Evolutionary conservation across 2,329 filamentous ascomycete genomes (phyloP).

Genomic region (Cordyceps farinosa): DNA sequence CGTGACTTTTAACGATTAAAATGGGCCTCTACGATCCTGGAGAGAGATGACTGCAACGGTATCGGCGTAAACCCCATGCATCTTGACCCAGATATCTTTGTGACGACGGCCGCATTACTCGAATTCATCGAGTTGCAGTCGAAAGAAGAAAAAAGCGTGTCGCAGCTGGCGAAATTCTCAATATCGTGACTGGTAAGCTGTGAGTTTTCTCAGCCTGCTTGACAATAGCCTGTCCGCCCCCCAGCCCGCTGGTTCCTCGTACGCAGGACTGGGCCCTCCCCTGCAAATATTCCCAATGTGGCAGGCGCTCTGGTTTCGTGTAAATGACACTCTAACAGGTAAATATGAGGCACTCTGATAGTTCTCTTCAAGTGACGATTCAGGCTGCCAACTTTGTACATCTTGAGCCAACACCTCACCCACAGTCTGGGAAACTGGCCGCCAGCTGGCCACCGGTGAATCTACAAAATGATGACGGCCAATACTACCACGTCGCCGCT

Average conservation of each 20-base stretch:
- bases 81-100: not conserved
- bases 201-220: not conserved
- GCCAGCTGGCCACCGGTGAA: not conserved
- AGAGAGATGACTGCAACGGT: conserved; percentile 17
- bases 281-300: not conserved
- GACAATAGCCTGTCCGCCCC: not conserved
- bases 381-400: not conserved
- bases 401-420: not conserved
- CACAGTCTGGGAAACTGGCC: not conserved
- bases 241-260: not conserved
- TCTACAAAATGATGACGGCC: not conserved
- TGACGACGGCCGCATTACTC: not conserved
- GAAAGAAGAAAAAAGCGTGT: not conserved
- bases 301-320: not conserved
- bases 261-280: not conserved
- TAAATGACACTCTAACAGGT: not conserved
- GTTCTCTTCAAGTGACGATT: not conserved
- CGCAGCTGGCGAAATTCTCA: not conserved
- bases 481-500: not conserved
- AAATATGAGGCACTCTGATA: not conserved
- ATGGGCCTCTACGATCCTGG: conserved; percentile 15
- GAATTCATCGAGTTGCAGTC: not conserved
- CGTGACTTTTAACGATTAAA: conserved; percentile 16
- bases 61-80: conserved; percentile 1
- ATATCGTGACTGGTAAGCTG: not conserved